Evolutionary conservation across 768 basidiomycete species (phyloP).

Genomic region (Lentinula sp.): DNA sequence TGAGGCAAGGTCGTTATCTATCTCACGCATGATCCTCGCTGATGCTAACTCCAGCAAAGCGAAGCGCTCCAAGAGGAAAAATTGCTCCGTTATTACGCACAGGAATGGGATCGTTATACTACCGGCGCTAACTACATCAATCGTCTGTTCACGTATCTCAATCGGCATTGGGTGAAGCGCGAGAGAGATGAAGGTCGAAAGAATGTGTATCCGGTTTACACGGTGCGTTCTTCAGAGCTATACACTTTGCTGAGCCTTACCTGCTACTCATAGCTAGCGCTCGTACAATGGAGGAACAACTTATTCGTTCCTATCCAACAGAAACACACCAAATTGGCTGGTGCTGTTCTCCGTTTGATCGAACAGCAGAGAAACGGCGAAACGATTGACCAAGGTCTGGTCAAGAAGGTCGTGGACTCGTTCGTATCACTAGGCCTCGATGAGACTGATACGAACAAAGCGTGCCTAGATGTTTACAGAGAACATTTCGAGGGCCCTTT

Average conservation of each 20-base stretch:
- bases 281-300: conserved; percentile 93
- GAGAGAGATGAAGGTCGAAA: conserved; percentile 97
- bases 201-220: conserved; percentile 93
- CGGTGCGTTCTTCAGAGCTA: conserved; percentile 38
- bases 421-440: conserved; percentile 94
- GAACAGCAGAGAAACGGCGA: conserved; percentile 94
- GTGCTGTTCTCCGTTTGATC: conserved; percentile 83
- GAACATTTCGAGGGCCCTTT: conserved; percentile 89
- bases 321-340: conserved; percentile 76
- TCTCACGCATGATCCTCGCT: neutral
- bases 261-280: conserved; percentile 59
- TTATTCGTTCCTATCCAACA: conserved; percentile 87
- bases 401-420: conserved; percentile 93
- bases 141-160: conserved; percentile 94
- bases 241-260: neutral
- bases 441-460: conserved; percentile 86
- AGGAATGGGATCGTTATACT: conserved; percentile 95
- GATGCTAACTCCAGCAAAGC: conserved; percentile 46
- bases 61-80: conserved; percentile 82
- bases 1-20: conserved; percentile 24
- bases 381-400: conserved; percentile 83
- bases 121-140: conserved; percentile 97
- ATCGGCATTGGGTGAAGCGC: conserved; percentile 98
- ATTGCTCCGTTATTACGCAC: conserved; percentile 84
- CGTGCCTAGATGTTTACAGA: conserved; percentile 89